Base-by-base conservation (phyloP, 768 basidiomycete genomes). In the Lactarius tabidus region DNA sequence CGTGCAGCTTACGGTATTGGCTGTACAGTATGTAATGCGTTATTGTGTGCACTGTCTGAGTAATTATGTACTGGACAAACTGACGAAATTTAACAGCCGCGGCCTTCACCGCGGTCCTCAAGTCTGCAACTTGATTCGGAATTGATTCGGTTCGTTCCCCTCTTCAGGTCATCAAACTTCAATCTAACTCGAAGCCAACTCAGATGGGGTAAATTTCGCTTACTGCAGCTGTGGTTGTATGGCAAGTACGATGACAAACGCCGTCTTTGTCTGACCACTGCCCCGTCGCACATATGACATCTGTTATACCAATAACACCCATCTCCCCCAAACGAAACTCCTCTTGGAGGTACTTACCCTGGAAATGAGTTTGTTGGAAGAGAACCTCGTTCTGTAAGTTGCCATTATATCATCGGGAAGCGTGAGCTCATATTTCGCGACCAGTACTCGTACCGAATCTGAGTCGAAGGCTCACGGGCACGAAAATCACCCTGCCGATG, bases 321-420 rank as follows among this genome's bases (percentile, higher is more conserved):
- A 3, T 12, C 23, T 28, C 2, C 29, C 33, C 38, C 28, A 12
- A 31, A 15, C 28, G 7, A 17, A 18, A 53, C 26, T 8, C 18
- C 33, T 33, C n/a, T 8, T 15, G 2, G 20, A 18, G 6, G 59
- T 5, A 2, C 36, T 39, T 8, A 12, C 6, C 23, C 18, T 14
- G n/a, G 14, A 17, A 6, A 66, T 66, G 65, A 28, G 33, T 31
- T 10, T 5, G 23, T 48, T 12, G 23, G 23, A 36, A 36, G 38
- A 39, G 29, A 28, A 20, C 29, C 26, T n/a, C 35, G 26, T 56
- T 3, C 38, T 6, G 65, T 66, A 45, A 43, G 60, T 62, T 28
- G 33, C 23, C 18, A 9, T 20, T 28, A 20, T 29, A 26, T n/a
- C 20, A 7, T 33, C 23, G 12, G 20, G n/a, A 38, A 48, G 28